phyloP scores from a whole-genome alignment of 2,329 filamentous ascomycete species.

The Leptographium procerum region DNA sequence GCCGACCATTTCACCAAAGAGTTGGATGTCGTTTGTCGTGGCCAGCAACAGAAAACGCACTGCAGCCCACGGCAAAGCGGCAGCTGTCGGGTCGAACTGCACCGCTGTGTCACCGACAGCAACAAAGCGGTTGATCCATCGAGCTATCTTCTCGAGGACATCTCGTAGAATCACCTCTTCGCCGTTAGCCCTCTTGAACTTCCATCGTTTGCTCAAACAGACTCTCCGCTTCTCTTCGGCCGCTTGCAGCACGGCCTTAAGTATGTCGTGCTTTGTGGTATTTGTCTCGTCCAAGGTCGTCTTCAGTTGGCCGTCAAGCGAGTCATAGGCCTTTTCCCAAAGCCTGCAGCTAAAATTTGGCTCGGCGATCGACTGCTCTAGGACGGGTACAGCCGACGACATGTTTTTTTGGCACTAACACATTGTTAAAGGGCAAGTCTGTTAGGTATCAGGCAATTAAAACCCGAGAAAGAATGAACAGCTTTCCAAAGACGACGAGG shows the following conservation, averaged over 20 bases:
- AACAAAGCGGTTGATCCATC: background rate
- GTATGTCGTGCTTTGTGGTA: background rate
- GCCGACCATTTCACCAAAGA: background rate
- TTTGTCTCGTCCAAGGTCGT: background rate
- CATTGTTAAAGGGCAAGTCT: no score
- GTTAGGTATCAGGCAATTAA: no score
- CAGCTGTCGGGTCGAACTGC: background rate
- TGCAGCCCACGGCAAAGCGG: background rate
- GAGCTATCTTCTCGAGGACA: background rate
- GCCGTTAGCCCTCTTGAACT: background rate
- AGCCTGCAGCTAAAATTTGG: background rate
- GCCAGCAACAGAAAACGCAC: background rate
- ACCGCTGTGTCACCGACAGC: background rate
- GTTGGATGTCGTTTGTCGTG: background rate
- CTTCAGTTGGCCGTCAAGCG: background rate
- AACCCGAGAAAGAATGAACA: no score
- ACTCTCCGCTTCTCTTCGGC: background rate
- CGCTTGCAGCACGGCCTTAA: background rate
- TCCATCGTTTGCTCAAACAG: background rate
- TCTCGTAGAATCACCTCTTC: background rate
- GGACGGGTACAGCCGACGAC: background rate
- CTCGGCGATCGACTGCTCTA: background rate
- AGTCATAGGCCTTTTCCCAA: background rate
- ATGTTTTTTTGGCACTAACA: background rate
- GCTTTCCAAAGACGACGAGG: no score